Conservation (phyloP, 352 stramenopile genomes). For the Aphanomyces stellatus region DNA sequence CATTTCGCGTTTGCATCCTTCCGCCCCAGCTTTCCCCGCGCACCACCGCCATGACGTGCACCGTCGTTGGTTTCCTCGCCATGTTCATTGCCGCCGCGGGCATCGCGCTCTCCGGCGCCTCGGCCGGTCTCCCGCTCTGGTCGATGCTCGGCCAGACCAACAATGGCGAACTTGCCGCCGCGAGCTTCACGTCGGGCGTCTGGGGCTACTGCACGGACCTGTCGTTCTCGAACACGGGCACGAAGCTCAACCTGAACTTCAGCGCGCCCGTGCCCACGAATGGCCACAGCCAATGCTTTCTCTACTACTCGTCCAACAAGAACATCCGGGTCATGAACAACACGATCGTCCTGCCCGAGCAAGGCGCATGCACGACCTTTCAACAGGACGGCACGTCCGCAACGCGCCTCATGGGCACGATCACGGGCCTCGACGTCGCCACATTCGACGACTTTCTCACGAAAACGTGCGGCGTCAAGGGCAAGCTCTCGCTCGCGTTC, state of each 20-base stretch:
- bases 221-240: conserved; percentile 1
- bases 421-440: neutral
- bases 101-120: conserved; percentile 1
- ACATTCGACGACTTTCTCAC: conserved; percentile 6
- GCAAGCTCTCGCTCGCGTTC: conserved; percentile 15
- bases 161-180: neutral
- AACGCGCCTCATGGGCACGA: neutral
- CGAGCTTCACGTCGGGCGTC: conserved; percentile 14
- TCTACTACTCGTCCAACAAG: conserved; percentile 6
- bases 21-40: too few species aligned
- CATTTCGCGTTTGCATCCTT: too few species aligned
- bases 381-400: neutral
- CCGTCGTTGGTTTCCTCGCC: conserved; percentile 9
- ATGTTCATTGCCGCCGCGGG: neutral
- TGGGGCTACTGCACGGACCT: conserved; percentile 19
- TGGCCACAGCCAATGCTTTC: conserved; percentile 10
- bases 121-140: conserved; percentile 14
- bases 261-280: neutral
- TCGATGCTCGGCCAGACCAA: neutral
- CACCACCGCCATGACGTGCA: conserved; percentile 13
- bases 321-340: conserved; percentile 7
- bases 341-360: conserved; percentile 1
- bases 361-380: conserved; percentile 12
- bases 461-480: conserved; percentile 9
- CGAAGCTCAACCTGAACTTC: neutral